These are phyloP conservation scores for Pythium apleroticum DNA, from an alignment of 352 stramenopile species.

Conservation along the genomic window DNA sequence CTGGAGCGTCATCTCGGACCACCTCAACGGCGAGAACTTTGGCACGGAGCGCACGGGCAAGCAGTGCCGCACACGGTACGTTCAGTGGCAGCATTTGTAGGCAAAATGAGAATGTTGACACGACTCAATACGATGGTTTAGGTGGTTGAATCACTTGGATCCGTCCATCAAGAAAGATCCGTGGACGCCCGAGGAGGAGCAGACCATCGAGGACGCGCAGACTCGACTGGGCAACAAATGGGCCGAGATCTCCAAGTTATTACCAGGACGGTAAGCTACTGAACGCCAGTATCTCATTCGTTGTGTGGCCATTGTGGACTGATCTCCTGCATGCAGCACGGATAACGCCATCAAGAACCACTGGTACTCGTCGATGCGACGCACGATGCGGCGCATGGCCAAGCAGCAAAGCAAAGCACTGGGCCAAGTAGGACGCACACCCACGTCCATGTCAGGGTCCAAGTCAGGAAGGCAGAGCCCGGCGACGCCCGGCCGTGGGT, in stretches of 20 bases:
- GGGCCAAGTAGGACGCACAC: conserved; percentile 25
- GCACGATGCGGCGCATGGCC: conserved; percentile 87
- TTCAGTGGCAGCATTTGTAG: background rate
- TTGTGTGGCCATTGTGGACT: background rate
- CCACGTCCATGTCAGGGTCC: conserved; percentile 10
- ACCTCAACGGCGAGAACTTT: conserved; percentile 84
- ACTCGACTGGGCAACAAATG: conserved; percentile 96
- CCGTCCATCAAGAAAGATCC: conserved; percentile 87
- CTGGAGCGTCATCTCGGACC: conserved; percentile 87
- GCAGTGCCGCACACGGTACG: conserved; percentile 72
- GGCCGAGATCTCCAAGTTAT: conserved; percentile 97
- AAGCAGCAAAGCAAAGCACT: conserved; percentile 85
- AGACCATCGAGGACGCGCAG: conserved; percentile 89
- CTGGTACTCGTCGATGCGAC: conserved; percentile 91
- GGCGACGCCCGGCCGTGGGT: background rate
- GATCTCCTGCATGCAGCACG: conserved; percentile 37
- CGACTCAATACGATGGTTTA: conserved; percentile 17
- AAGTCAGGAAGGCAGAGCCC: background rate
- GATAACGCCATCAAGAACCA: conserved; percentile 91
- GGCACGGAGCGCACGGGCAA: conserved; percentile 84
- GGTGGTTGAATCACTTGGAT: conserved; percentile 84
- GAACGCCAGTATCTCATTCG: background rate
- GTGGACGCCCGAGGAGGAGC: conserved; percentile 89
- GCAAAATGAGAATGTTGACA: too few species aligned
- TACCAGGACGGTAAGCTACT: conserved; percentile 80